These are phyloP conservation scores for Mucor piriformis DNA, from an alignment of 371 early-diverging fungal species.

Conservation along the genomic window DNA sequence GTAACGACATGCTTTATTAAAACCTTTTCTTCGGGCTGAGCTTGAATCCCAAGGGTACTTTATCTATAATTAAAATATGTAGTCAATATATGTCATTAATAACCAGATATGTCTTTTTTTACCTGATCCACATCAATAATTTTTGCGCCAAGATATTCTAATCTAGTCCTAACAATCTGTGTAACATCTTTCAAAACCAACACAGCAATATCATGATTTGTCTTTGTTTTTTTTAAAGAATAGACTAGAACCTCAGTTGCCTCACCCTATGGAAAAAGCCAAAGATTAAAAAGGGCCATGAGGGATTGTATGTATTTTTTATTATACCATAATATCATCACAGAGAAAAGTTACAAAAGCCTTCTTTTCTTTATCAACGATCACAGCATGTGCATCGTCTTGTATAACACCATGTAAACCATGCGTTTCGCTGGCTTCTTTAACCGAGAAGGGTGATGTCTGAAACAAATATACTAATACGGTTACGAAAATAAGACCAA, in stretches of 20 bases:
- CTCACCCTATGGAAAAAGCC: slow-evolving; percentile 20
- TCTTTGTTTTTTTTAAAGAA: slow-evolving; percentile 29
- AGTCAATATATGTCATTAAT: not conserved
- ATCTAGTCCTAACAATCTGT: slow-evolving; percentile 8
- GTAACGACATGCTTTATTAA: slow-evolving; percentile 44
- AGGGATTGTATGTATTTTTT: not conserved
- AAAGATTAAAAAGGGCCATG: not conserved
- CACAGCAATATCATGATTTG: slow-evolving; percentile 33
- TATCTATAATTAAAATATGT: slow-evolving; percentile 14
- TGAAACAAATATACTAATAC: not conserved
- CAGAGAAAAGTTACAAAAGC: slow-evolving; percentile 43
- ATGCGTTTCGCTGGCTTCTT: not conserved
- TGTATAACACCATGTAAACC: not conserved
- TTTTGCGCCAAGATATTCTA: slow-evolving; percentile 33
- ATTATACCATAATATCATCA: slow-evolving; percentile 40
- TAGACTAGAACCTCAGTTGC: slow-evolving; percentile 36
- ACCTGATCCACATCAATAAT: slow-evolving; percentile 36
- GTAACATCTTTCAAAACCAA: slow-evolving; percentile 36
- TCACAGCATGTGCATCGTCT: not conserved
- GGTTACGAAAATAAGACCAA: not conserved
- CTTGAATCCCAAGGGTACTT: slow-evolving; percentile 40
- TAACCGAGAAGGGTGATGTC: not conserved
- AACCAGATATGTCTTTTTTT: slow-evolving; percentile 1
- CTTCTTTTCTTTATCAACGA: not conserved
- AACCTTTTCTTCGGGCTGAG: slow-evolving; percentile 31